Evolutionary conservation across 768 basidiomycete species (phyloP).

Genomic region (Lepiota subincarnata): DNA sequence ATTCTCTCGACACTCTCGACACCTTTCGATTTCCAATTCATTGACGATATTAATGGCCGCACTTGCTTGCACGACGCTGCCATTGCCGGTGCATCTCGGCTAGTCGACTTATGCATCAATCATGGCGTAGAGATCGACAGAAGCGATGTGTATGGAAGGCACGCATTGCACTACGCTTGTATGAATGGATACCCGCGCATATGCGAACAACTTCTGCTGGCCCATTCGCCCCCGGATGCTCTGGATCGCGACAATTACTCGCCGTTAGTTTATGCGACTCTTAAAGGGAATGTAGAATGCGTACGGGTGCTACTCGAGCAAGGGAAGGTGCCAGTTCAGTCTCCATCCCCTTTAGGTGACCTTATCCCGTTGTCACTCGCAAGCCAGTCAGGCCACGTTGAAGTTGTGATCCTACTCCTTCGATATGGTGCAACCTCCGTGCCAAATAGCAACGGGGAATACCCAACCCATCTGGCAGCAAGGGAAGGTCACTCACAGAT

Average conservation of each 20-base stretch:
- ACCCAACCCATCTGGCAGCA: slow-evolving; percentile 93
- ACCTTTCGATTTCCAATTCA: slow-evolving; percentile 85
- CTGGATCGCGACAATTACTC: slow-evolving; percentile 93
- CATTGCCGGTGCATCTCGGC: slow-evolving; percentile 71
- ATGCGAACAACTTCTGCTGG: slow-evolving; percentile 72
- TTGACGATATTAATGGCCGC: slow-evolving; percentile 96
- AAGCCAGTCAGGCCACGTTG: slow-evolving; percentile 82
- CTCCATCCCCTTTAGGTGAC: slow-evolving; percentile 56
- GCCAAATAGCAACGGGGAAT: slow-evolving; percentile 94
- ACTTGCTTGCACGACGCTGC: slow-evolving; percentile 93
- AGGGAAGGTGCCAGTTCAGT: slow-evolving; percentile 61
- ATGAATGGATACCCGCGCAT: slow-evolving; percentile 84
- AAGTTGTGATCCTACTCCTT: slow-evolving; percentile 76
- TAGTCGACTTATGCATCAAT: slow-evolving; percentile 78
- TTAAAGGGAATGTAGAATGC: slow-evolving; percentile 78
- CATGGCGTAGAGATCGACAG: slow-evolving; percentile 68
- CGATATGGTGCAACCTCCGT: slow-evolving; percentile 71
- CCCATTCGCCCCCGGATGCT: slow-evolving; percentile 58
- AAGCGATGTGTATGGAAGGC: slow-evolving; percentile 87
- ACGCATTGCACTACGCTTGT: slow-evolving; percentile 92
- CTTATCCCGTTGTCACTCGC: slow-evolving; percentile 87
- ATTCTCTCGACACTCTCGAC: slow-evolving; percentile 62
- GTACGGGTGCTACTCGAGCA: slow-evolving; percentile 78
- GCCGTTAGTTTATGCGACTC: slow-evolving; percentile 90
- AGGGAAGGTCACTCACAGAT: slow-evolving; percentile 87